These are phyloP conservation scores for Neofusicoccum umdonicola DNA, from an alignment of 2,329 filamentous ascomycete genomes.

Conservation along the genomic window DNA sequence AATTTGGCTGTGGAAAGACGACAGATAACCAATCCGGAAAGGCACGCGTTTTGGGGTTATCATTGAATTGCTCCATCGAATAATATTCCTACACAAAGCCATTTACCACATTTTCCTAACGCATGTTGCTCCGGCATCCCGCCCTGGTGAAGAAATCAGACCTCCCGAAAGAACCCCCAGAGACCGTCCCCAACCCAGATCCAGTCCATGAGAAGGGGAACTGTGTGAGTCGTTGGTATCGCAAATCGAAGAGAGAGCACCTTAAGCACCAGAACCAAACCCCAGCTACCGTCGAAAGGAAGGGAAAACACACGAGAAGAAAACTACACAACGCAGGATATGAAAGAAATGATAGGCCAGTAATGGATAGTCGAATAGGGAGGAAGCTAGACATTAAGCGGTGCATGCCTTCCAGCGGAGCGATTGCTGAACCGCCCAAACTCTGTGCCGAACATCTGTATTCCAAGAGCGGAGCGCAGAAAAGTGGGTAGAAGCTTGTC, in stretches of 20 bases:
- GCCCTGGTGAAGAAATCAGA: background rate
- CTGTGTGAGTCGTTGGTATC: background rate
- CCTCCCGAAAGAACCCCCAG: background rate
- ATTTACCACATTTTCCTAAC: background rate
- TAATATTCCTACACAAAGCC: slow-evolving; percentile 11
- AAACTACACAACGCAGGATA: background rate
- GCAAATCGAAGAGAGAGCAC: slow-evolving; percentile 7
- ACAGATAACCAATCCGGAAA: too few relatives aligned
- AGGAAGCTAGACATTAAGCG: slow-evolving; percentile 13
- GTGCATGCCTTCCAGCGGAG: background rate
- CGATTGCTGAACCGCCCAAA: background rate
- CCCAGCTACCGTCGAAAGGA: background rate
- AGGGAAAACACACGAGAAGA: background rate
- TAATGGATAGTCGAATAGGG: background rate
- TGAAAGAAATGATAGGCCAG: background rate
- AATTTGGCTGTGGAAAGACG: too few relatives aligned
- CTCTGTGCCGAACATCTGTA: background rate
- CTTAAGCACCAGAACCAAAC: background rate
- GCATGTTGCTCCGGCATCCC: background rate
- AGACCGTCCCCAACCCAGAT: background rate
- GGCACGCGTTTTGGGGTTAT: background rate
- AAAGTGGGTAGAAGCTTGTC: background rate
- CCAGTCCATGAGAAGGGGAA: background rate
- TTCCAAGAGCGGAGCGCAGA: slow-evolving; percentile 5
- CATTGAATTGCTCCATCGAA: background rate